phyloP scores from a whole-genome alignment of 345 rosid genomes.

The Lagerstroemia speciosa region DNA sequence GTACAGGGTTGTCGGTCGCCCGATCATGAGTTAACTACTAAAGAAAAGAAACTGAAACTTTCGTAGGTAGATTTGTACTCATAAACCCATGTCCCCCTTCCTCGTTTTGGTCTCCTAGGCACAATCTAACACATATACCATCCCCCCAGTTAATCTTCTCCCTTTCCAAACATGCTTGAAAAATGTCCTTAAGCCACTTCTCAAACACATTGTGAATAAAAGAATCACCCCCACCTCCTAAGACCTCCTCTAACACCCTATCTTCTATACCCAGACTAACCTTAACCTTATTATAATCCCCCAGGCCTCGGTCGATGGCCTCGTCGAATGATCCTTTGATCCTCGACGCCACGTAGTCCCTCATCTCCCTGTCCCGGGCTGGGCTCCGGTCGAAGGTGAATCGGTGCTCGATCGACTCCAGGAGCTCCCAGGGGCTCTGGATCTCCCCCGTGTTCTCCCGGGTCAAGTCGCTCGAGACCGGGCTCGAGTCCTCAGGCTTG shows the following conservation, averaged over 20 bases:
- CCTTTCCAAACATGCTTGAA: constrained; percentile 7
- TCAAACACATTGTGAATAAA: constrained; percentile 10
- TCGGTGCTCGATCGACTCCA: not conserved
- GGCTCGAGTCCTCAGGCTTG: not conserved
- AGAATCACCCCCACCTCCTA: constrained; percentile 9
- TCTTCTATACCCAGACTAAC: constrained; percentile 8
- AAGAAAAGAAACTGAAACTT: not conserved
- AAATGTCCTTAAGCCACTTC: constrained; percentile 10
- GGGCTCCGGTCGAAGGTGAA: constrained; percentile 8
- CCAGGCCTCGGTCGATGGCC: not conserved
- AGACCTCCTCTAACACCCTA: constrained; percentile 10
- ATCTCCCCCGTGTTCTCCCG: constrained; percentile 3
- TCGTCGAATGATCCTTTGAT: constrained; percentile 6
- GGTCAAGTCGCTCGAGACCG: constrained; percentile 4
- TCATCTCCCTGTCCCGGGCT: constrained; percentile 7
- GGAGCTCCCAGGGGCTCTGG: not conserved
- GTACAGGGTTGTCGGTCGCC: not conserved
- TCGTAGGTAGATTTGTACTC: constrained; percentile 5
- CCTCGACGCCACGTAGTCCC: constrained; percentile 1
- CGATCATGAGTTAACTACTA: not conserved
- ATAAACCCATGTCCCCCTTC: not conserved
- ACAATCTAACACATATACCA: constrained; percentile 10
- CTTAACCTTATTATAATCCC: not conserved
- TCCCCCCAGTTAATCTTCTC: constrained; percentile 8
- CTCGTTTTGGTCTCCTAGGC: not conserved